These are phyloP conservation scores for Halophytophthora polymorphica DNA, from an alignment of 352 stramenopile genomes.

Conservation along the genomic window DNA sequence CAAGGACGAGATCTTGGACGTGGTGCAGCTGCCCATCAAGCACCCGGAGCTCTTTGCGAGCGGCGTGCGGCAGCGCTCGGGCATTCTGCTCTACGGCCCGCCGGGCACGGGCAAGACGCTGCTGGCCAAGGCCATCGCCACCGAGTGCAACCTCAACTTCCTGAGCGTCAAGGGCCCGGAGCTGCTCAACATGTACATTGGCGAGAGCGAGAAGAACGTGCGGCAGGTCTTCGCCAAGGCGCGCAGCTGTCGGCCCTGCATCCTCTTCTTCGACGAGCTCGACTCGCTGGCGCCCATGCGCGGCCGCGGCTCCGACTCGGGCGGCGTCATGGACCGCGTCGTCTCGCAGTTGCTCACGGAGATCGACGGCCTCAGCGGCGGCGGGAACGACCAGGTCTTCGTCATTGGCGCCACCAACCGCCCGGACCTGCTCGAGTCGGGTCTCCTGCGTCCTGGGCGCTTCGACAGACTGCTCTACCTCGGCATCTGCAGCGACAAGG, in stretches of 20 bases:
- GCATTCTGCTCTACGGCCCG: slow-evolving; percentile 79
- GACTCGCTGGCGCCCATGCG: slow-evolving; percentile 89
- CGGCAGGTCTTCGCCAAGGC: slow-evolving; percentile 91
- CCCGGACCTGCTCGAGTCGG: slow-evolving; percentile 94
- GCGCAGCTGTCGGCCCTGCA: slow-evolving; percentile 75
- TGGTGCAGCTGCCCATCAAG: slow-evolving; percentile 82
- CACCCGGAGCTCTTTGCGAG: slow-evolving; percentile 81
- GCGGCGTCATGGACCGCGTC: slow-evolving; percentile 95
- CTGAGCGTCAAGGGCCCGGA: slow-evolving; percentile 95
- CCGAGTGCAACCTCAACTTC: slow-evolving; percentile 95
- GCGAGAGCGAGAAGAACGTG: slow-evolving; percentile 96
- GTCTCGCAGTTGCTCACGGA: slow-evolving; percentile 95
- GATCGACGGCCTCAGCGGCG: slow-evolving; percentile 88
- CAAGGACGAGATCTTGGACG: slow-evolving; percentile 95
- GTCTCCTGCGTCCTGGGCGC: slow-evolving; percentile 91
- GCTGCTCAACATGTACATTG: slow-evolving; percentile 97
- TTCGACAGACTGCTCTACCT: slow-evolving; percentile 84
- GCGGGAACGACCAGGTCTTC: slow-evolving; percentile 87
- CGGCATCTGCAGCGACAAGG: slow-evolving; percentile 73
- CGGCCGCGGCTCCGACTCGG: slow-evolving; percentile 83
- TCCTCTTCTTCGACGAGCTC: slow-evolving; percentile 94
- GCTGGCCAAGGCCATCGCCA: slow-evolving; percentile 94
- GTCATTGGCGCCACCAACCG: slow-evolving; percentile 97
- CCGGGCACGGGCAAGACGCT: slow-evolving; percentile 94
- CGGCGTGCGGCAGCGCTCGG: slow-evolving; percentile 73